Conservation (phyloP, 2,329 filamentous ascomycete species). For the Talaromyces marneffei region DNA sequence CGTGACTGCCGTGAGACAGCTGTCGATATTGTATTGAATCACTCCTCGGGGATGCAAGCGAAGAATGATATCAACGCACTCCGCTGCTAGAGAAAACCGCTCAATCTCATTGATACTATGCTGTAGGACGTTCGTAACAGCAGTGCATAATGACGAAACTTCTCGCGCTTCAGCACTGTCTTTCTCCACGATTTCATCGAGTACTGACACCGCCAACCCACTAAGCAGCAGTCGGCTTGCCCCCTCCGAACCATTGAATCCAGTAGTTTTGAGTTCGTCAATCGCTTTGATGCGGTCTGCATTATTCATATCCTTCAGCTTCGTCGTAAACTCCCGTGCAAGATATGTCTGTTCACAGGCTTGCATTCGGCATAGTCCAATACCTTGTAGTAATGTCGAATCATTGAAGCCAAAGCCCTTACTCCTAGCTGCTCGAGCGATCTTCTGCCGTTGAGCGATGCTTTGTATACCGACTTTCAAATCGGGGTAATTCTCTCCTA, state of each 20-base stretch:
- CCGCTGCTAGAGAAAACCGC: constrained; percentile 36
- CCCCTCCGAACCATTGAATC: constrained; percentile 25
- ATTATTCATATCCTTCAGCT: constrained; percentile 30
- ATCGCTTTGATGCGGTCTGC: constrained; percentile 28
- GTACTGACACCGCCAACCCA: constrained; percentile 31
- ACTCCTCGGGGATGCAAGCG: constrained; percentile 37
- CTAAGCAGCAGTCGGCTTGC: constrained; percentile 31
- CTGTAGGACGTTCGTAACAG: constrained; percentile 27
- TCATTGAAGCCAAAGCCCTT: constrained; percentile 26
- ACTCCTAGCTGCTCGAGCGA: constrained; percentile 27
- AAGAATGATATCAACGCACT: constrained; percentile 36
- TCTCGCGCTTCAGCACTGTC: constrained; percentile 31
- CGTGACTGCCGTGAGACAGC: constrained; percentile 34
- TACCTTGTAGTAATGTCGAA: constrained; percentile 30
- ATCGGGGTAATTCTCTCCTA: constrained; percentile 30
- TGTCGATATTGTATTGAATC: constrained; percentile 43
- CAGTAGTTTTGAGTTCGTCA: constrained; percentile 26
- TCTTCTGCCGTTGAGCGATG: constrained; percentile 28
- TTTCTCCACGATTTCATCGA: constrained; percentile 34
- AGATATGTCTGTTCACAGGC: constrained; percentile 35
- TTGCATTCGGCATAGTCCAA: constrained; percentile 33
- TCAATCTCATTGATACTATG: constrained; percentile 29
- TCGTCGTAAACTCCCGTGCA: constrained; percentile 30
- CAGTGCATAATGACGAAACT: constrained; percentile 33
- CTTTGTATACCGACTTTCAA: constrained; percentile 16